Evolutionary conservation across 1,284 basidiomycete species (phyloP).

Genomic region (Cutaneotrichosporon dermatis): DNA sequence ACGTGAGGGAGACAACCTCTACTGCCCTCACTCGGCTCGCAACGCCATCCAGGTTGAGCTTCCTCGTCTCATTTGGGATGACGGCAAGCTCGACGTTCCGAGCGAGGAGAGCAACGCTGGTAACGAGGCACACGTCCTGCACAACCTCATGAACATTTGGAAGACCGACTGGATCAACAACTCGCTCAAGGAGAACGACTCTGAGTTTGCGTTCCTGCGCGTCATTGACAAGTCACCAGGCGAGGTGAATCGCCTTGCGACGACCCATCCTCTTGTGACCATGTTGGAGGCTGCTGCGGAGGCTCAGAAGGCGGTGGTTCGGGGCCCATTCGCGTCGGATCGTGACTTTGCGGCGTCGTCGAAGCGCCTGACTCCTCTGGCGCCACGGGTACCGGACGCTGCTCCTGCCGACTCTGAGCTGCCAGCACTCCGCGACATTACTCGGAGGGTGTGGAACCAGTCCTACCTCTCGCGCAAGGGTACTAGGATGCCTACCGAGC

Average conservation of each 20-base stretch:
- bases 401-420: slow-evolving; percentile 8
- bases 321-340: slow-evolving; percentile 49
- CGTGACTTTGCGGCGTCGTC: slow-evolving; percentile 55
- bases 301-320: slow-evolving; percentile 32
- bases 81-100: slow-evolving; percentile 69
- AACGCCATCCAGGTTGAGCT: slow-evolving; percentile 79
- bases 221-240: slow-evolving; percentile 61
- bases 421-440: slow-evolving; percentile 54
- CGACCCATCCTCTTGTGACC: slow-evolving; percentile 32
- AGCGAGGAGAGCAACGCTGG: slow-evolving; percentile 57
- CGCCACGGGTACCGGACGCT: slow-evolving; percentile 43
- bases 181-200: slow-evolving; percentile 60
- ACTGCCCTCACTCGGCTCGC: slow-evolving; percentile 68
- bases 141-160: slow-evolving; percentile 88
- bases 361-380: slow-evolving; percentile 43
- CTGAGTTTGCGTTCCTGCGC: slow-evolving; percentile 69
- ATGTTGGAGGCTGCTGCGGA: slow-evolving; percentile 20
- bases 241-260: slow-evolving; percentile 59
- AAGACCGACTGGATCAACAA: slow-evolving; percentile 70
- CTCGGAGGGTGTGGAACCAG: slow-evolving; percentile 59
- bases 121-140: slow-evolving; percentile 60
- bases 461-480: slow-evolving; percentile 76
- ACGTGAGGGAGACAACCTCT: slow-evolving; percentile 79
- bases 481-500: slow-evolving; percentile 75
- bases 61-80: slow-evolving; percentile 72